Base-by-base conservation (phyloP, 148 eudicot genomes). In the Diospyros kaki region DNA sequence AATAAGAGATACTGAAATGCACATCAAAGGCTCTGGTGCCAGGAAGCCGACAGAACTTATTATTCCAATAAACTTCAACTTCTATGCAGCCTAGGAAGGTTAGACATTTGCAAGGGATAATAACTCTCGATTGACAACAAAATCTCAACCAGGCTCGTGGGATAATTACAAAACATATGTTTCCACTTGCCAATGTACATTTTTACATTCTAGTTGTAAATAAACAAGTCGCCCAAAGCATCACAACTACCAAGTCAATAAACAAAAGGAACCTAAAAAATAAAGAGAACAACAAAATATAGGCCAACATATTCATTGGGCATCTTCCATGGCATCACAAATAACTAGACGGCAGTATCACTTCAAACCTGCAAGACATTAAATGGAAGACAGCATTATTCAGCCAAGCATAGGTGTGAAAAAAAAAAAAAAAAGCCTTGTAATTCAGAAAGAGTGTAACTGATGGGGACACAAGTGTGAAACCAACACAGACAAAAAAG, bases 91-190 rank as follows among this genome's bases (percentile, higher is more conserved):
- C 62, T 40, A 62, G 45, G 10, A 14, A 44, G 76, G 59, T 64
- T 62, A 65, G 64, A 54, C 52, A 61, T 59, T 67, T 77, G 52
- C 70, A 70, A 10, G 55, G n/a, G 14, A 59, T 51, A 71, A 44
- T 5, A 17, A 58, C 64, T 42, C n/a, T 43, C 42, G 52, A 13
- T 72, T 52, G 45, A 14, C 77, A 61, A 61, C 66, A 40, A 44
- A 74, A 73, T 77, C 81, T 74, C 50, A 69, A 51, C 77, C 77
- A 42, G 60, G 62, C 82, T 76, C 43, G 42, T 64, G 73, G 72
- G 75, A 64, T 85, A 85, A 80, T 80, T 77, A 85, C 85, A 75
- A 69, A 50, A 77, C 43, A 68, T 62, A 66, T 45, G 68, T 73
- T 39, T 70, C 75, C 77, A 63, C 64, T 62, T 65, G 79, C 78